Base-by-base conservation (phyloP, 139 green algal species). In the Mychonastes homosphaera region DNA sequence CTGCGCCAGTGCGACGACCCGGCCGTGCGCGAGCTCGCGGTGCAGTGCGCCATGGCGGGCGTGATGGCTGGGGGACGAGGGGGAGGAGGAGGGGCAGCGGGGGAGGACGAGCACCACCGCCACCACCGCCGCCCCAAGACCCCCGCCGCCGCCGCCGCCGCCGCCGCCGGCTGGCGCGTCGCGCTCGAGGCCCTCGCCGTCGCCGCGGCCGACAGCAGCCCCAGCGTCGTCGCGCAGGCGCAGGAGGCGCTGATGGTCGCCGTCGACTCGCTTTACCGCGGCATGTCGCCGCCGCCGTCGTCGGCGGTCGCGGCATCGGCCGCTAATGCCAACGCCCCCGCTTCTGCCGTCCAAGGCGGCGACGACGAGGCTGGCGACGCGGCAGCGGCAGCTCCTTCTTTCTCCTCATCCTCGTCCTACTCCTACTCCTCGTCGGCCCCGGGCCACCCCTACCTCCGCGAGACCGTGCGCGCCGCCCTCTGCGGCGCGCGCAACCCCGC, bases 21-120 rank as follows among this genome's bases (percentile, higher is more conserved):
- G 4, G 66, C 63, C 34, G 86, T 93, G 35, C 64, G 87, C 23
- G 83, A 91, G 68, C 71, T 89, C 52, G 76, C 86, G 23, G 80
- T 94, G 21, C 73, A 83, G 61, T 87, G 78, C 54, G 73, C 92
- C 16, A 62, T 67, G 32, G 7, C n/a, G 27, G 19, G 30, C 18
- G 21, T 35, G 10, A 55, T 5, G 0, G 21, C 28, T 24, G 12
- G 21, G 34, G 21, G 0, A 2, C 13, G 2, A 21, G 19, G 30
- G 27, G 52, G 21, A 58, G 6, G 59, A 63, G 49, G 58, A 55
- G 9, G 39, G 60, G 15, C 67, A 73, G 13, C 21, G 21, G 8
- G 2, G 52, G 15, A 24, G 33, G 29, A n/a, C 21, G 7, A 29
- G 28, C 34, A 27, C 15, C 9, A 21, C 29, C 53, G 41, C 9